Evolutionary conservation across 2,329 filamentous ascomycete genomes (phyloP).

Genomic region (Colletotrichum sp.): DNA sequence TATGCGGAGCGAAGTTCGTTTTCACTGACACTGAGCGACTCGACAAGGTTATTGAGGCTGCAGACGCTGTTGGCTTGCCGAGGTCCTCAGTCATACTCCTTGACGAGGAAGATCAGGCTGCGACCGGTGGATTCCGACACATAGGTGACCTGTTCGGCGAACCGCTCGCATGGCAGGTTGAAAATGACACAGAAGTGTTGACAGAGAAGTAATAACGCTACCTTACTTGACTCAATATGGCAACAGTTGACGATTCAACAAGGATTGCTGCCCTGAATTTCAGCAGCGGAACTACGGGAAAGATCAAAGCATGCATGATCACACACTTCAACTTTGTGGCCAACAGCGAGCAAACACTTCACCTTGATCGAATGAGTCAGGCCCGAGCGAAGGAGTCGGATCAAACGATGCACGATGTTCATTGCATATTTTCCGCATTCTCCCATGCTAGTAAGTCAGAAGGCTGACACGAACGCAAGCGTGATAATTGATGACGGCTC

Average conservation of each 20-base stretch:
- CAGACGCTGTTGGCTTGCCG: not conserved
- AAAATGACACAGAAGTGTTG: not conserved
- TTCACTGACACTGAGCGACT: not conserved
- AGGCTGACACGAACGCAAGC: not conserved
- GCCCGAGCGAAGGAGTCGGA: not conserved
- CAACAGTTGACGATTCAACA: not conserved
- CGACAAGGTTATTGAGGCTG: not conserved
- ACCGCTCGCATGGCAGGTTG: not conserved
- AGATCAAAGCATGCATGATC: not conserved
- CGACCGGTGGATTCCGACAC: not conserved
- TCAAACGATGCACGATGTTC: not conserved
- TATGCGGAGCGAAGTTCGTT: not conserved
- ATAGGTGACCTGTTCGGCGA: not conserved
- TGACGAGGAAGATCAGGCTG: not conserved
- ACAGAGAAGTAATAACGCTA: not conserved
- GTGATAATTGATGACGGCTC: not conserved
- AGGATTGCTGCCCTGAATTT: not conserved
- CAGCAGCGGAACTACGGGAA: not conserved
- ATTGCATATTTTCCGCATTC: not conserved
- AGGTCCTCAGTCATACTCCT: not conserved
- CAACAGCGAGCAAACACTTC: not conserved
- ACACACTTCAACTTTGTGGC: not conserved
- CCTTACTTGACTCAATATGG: not conserved
- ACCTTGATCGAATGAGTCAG: not conserved
- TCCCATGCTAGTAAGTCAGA: not conserved